Percentiles rank a stretch among this genome's conserved stretches.
Conservation (phyloP, 352 stramenopile species). For the Phytophthora sojae region DNA sequence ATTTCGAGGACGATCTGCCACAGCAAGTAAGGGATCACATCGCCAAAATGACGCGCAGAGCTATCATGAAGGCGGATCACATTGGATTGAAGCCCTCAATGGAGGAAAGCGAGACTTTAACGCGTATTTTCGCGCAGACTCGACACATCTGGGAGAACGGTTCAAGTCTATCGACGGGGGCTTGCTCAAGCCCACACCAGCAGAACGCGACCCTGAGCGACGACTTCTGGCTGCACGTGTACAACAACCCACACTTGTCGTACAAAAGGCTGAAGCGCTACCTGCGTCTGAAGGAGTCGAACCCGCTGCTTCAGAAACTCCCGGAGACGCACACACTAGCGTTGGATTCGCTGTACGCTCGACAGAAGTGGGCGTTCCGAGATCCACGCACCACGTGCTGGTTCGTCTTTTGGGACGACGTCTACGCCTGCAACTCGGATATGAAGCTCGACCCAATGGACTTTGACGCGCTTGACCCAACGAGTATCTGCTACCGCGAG, state of each 20-base stretch:
- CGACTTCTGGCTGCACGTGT: slow-evolving; percentile 47
- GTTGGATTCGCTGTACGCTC: slow-evolving; percentile 7
- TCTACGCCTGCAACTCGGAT: slow-evolving; percentile 35
- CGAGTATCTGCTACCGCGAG: slow-evolving; percentile 35
- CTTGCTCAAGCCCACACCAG: not conserved
- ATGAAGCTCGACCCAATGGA: slow-evolving; percentile 27
- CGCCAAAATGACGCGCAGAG: not conserved
- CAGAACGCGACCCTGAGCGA: slow-evolving; percentile 24
- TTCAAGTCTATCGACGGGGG: not conserved
- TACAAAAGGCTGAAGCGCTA: slow-evolving; percentile 20
- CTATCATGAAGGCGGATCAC: not conserved
- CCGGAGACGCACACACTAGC: not conserved
- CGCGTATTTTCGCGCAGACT: not conserved
- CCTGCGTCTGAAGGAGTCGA: not conserved
- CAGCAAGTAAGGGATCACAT: not conserved
- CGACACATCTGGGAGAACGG: not conserved
- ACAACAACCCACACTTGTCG: slow-evolving; percentile 35
- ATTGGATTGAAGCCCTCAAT: not conserved
- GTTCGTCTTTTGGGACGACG: slow-evolving; percentile 52
- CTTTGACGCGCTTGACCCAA: slow-evolving; percentile 20
- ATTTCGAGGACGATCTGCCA: not conserved
- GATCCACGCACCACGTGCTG: slow-evolving; percentile 35
- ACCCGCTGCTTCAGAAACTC: slow-evolving; percentile 1
- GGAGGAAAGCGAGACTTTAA: not conserved
- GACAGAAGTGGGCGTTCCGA: slow-evolving; percentile 27